Evolutionary conservation across 345 rosid species (phyloP).

Genomic region (Hibiscus trionum): DNA sequence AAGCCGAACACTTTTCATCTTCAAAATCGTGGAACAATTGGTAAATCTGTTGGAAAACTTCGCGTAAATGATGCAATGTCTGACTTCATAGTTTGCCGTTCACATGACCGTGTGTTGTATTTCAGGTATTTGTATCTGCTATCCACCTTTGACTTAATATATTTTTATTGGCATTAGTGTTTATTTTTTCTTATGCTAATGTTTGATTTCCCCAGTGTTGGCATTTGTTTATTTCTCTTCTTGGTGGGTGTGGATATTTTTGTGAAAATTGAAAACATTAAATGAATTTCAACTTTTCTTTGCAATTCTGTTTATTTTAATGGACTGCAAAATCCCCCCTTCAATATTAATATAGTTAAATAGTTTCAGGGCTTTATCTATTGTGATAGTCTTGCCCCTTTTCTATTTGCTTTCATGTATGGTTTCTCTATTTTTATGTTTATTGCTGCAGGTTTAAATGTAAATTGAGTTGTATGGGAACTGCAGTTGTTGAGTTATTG

Average conservation of each 20-base stretch:
- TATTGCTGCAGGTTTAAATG: not conserved
- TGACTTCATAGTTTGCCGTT: slow-evolving; percentile 82
- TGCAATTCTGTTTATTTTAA: not conserved
- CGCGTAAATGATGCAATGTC: slow-evolving; percentile 89
- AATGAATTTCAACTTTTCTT: not conserved
- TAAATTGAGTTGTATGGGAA: not conserved
- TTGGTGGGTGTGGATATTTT: not conserved
- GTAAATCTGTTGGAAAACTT: slow-evolving; percentile 93
- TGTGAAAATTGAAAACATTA: not conserved
- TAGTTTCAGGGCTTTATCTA: not conserved
- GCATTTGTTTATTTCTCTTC: not conserved
- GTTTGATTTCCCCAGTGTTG: not conserved
- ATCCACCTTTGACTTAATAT: not conserved
- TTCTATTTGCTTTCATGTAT: not conserved
- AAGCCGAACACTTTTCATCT: slow-evolving; percentile 82
- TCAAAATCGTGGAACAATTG: slow-evolving; percentile 88
- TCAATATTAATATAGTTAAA: not conserved
- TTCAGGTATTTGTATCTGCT: slow-evolving; percentile 51
- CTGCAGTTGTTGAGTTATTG: not conserved
- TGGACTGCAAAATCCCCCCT: not conserved
- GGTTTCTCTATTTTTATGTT: not conserved
- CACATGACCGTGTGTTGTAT: slow-evolving; percentile 86
- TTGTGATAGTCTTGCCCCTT: not conserved
- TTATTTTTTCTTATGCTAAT: not conserved
- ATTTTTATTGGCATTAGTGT: not conserved